These are phyloP conservation scores for Solanum piurae DNA, from an alignment of 257 asterid genomes.

Conservation along the genomic window DNA sequence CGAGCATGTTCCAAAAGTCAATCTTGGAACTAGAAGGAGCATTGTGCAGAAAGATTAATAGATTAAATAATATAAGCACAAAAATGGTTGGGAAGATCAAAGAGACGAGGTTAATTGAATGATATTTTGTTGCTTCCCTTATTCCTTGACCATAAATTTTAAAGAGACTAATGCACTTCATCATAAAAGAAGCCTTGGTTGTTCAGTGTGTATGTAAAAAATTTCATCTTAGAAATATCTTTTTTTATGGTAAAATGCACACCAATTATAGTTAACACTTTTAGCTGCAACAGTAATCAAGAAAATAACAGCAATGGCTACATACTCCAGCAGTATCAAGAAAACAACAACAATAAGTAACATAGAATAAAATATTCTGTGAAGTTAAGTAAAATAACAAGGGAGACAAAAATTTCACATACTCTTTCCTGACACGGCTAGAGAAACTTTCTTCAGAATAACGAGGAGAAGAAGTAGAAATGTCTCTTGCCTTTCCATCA, in stretches of 20 bases:
- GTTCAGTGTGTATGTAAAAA: background rate
- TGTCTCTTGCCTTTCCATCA: slow-evolving; percentile 18
- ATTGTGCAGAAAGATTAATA: background rate
- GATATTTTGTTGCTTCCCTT: background rate
- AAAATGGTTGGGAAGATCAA: background rate
- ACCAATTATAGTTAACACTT: background rate
- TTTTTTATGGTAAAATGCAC: background rate
- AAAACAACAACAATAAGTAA: slow-evolving; percentile 1
- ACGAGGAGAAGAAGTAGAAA: slow-evolving; percentile 17
- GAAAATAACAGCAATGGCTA: background rate
- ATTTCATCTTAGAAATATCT: background rate
- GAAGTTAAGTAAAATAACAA: slow-evolving; percentile 3
- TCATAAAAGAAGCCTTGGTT: background rate
- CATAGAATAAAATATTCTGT: background rate
- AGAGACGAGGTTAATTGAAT: background rate
- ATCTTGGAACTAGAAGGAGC: background rate
- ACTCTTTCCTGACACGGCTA: slow-evolving; percentile 23
- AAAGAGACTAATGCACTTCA: background rate
- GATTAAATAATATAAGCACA: background rate
- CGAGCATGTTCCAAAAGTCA: background rate
- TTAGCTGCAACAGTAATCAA: background rate
- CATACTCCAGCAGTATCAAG: background rate
- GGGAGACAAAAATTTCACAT: slow-evolving; percentile 11
- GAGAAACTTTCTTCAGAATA: slow-evolving; percentile 19
- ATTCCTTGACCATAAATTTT: background rate